These are phyloP conservation scores for Colletotrichum somersetense DNA, from an alignment of 2,329 filamentous ascomycete species.

Conservation along the genomic window DNA sequence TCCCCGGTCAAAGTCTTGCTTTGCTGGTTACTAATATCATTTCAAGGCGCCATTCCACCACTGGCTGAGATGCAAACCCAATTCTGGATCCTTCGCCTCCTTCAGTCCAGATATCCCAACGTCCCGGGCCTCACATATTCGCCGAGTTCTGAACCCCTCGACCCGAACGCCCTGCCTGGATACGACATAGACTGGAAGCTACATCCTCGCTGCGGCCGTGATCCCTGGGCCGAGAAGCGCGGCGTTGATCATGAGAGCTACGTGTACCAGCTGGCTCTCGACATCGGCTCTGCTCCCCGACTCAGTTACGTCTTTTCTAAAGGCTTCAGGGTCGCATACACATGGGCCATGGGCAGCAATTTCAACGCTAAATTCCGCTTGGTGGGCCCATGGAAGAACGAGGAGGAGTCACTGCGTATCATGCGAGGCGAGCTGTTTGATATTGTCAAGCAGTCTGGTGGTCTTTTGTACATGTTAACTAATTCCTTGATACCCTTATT, in stretches of 20 bases:
- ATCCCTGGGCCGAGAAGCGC: conserved; percentile 51
- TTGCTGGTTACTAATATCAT: background rate
- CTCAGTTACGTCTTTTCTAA: conserved; percentile 50
- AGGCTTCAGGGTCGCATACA: conserved; percentile 49
- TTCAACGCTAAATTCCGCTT: conserved; percentile 64
- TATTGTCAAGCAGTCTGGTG: conserved; percentile 55
- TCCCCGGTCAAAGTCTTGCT: rapidly evolving
- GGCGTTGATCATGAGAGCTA: conserved; percentile 65
- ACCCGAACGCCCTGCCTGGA: conserved; percentile 46
- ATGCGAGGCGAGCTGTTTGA: conserved; percentile 58
- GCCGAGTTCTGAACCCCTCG: background rate
- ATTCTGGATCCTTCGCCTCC: conserved; percentile 58
- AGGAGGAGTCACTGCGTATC: conserved; percentile 51
- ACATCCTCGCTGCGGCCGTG: conserved; percentile 50
- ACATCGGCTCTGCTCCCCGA: conserved; percentile 59
- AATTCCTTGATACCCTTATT: conserved; percentile 54
- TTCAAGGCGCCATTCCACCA: conserved; percentile 58
- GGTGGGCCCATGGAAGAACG: conserved; percentile 57
- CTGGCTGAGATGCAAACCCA: conserved; percentile 64
- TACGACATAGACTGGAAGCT: conserved; percentile 59
- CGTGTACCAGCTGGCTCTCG: conserved; percentile 62
- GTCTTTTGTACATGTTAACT: conserved; percentile 53
- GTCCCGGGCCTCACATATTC: conserved; percentile 12
- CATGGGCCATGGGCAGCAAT: conserved; percentile 63
- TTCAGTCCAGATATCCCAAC: conserved; percentile 44